Evolutionary conservation across 345 rosid species (phyloP).

Genomic region (Populus ilicifolia): DNA sequence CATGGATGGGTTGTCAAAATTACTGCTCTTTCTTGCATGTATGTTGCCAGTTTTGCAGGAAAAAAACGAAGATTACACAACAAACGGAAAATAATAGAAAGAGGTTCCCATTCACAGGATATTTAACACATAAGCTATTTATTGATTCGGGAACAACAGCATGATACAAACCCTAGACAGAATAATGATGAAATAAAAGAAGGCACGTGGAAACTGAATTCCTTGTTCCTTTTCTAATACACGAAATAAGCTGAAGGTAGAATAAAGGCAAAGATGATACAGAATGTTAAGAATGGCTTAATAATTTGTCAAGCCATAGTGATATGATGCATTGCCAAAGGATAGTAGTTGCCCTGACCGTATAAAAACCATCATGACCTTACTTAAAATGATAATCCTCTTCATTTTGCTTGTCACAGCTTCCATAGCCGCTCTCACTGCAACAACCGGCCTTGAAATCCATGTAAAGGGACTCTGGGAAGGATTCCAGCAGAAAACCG

Average conservation of each 20-base stretch:
- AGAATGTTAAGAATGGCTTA: background rate
- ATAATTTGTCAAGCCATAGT: background rate
- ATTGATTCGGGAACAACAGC: background rate
- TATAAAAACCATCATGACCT: constrained; percentile 24
- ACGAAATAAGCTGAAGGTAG: too few relatives aligned
- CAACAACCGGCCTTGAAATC: background rate
- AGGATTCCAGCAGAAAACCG: background rate
- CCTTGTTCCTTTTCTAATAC: too few relatives aligned
- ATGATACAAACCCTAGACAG: background rate
- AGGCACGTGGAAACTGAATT: background rate
- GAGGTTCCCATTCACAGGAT: too few relatives aligned
- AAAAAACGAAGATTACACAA: background rate
- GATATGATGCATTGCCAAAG: constrained; percentile 32
- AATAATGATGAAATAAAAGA: background rate
- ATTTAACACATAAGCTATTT: background rate
- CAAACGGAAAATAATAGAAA: background rate
- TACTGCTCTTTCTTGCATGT: background rate
- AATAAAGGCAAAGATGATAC: background rate
- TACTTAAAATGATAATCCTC: background rate
- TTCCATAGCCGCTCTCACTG: constrained; percentile 1
- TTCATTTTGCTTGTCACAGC: background rate
- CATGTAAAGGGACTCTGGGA: background rate
- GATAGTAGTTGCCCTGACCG: constrained; percentile 40
- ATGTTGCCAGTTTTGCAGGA: background rate
- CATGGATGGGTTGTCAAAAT: background rate